These are phyloP conservation scores for Suillus clintonianus DNA, from an alignment of 768 basidiomycete species.

Conservation along the genomic window DNA sequence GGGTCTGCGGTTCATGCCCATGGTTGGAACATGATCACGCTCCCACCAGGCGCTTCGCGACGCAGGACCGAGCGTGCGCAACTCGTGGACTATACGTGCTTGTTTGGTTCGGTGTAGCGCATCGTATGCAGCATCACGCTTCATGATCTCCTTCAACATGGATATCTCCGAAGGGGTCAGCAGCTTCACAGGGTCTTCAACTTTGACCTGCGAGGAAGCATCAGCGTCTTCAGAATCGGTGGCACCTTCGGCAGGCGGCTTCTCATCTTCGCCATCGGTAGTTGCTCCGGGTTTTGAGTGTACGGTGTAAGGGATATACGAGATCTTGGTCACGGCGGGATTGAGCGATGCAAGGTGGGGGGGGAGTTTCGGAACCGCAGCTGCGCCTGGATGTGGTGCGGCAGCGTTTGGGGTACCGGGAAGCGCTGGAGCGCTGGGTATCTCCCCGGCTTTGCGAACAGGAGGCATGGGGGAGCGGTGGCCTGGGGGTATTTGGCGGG, in stretches of 20 bases:
- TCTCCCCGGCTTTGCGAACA: constrained; percentile 22
- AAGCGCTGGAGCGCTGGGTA: constrained; percentile 8
- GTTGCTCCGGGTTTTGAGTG: constrained; percentile 19
- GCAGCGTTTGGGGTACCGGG: constrained; percentile 17
- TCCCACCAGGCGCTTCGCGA: constrained; percentile 63
- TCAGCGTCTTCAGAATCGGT: constrained; percentile 14
- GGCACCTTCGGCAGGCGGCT: constrained; percentile 18
- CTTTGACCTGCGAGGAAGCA: constrained; percentile 8
- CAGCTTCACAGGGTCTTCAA: constrained; percentile 22
- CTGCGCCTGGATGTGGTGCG: constrained; percentile 26
- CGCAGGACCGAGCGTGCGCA: constrained; percentile 43
- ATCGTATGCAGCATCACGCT: constrained; percentile 48
- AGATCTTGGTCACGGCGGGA: constrained; percentile 31
- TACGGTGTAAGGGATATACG: constrained; percentile 27
- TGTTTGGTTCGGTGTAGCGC: constrained; percentile 48
- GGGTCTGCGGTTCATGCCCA: constrained; percentile 29
- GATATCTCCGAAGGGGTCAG: constrained; percentile 36
- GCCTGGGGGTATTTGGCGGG: constrained; percentile 16
- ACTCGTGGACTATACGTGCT: constrained; percentile 52
- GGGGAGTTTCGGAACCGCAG: constrained; percentile 32
- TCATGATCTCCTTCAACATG: constrained; percentile 37
- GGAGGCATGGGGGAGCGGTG: constrained; percentile 24
- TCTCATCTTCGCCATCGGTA: constrained; percentile 27
- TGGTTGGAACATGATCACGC: constrained; percentile 44
- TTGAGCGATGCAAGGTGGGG: constrained; percentile 34